A percentile compares a stretch with the other conserved stretches of the same genome.
Evolutionary conservation across 2,329 filamentous ascomycete species (phyloP).

Genomic region (Elsinoe arachidis): DNA sequence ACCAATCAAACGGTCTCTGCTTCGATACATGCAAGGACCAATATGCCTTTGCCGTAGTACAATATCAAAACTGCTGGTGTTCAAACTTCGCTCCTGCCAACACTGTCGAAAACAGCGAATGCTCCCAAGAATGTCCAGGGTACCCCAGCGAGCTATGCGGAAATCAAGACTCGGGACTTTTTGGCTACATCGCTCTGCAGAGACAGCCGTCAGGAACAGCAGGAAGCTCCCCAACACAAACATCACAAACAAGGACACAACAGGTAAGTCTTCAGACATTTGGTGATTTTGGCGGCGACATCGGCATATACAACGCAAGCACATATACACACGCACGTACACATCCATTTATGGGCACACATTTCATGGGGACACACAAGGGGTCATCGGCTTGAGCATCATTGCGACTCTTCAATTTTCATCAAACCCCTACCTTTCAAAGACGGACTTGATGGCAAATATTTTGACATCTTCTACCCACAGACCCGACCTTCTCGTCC

Average conservation of each 20-base stretch:
- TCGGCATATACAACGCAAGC: not conserved
- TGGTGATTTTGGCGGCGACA: not conserved
- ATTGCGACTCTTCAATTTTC: not conserved
- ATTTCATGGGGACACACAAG: not conserved
- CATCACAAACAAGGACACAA: conserved; percentile 17
- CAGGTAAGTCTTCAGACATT: conserved; percentile 4
- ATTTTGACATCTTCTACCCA: conserved; percentile 13
- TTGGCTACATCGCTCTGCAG: conserved; percentile 54
- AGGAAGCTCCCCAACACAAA: conserved; percentile 26
- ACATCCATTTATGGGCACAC: not conserved
- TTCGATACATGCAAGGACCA: conserved; percentile 46
- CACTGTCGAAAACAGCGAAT: conserved; percentile 37
- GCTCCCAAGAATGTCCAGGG: conserved; percentile 57
- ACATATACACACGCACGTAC: not conserved
- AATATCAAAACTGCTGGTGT: conserved; percentile 63
- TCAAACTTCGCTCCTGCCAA: conserved; percentile 55
- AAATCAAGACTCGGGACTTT: conserved; percentile 44
- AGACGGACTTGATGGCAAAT: not conserved
- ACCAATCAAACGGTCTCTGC: conserved; percentile 64
- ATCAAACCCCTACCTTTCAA: not conserved
- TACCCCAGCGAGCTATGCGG: conserved; percentile 60
- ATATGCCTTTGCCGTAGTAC: conserved; percentile 61
- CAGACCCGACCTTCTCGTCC: conserved; percentile 17
- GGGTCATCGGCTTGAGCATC: not conserved
- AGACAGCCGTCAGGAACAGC: conserved; percentile 51